A percentile compares a stretch with the other conserved stretches of the same genome.
phyloP scores from a whole-genome alignment of 345 rosid species.

The Syzygium oleosum region DNA sequence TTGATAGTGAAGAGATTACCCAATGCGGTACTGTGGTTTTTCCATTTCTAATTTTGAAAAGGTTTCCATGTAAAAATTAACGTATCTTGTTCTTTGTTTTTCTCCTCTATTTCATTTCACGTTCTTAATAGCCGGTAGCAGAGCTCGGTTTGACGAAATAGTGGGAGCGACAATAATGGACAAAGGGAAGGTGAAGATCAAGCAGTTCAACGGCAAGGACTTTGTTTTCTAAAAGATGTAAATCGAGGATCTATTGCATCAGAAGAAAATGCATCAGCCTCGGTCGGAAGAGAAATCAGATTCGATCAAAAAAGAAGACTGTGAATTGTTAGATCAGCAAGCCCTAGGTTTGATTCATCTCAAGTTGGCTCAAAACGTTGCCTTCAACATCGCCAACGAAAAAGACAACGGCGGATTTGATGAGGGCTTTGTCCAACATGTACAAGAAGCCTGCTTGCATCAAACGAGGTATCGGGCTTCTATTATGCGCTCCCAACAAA shows the following conservation, averaged over 20 bases:
- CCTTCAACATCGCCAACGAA: fast-evolving
- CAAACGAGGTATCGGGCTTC: fast-evolving
- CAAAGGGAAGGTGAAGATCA: background rate
- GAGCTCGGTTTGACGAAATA: background rate
- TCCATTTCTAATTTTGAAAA: background rate
- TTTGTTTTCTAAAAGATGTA: background rate
- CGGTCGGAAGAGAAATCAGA: background rate
- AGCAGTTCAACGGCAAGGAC: fast-evolving
- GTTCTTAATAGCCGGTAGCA: background rate
- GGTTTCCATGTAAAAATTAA: background rate
- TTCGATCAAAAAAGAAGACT: background rate
- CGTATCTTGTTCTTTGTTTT: background rate
- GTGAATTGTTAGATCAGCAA: background rate
- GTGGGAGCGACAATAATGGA: background rate
- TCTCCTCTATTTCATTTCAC: background rate
- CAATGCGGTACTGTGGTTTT: fast-evolving
- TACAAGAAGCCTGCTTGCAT: background rate
- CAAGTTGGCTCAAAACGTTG: background rate
- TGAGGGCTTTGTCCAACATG: background rate
- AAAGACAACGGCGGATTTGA: background rate
- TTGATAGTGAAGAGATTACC: background rate
- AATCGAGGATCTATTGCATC: fast-evolving
- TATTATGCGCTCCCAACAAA: background rate
- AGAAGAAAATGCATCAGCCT: fast-evolving
- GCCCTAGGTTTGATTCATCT: fast-evolving